phyloP scores from a whole-genome alignment of 2,329 filamentous ascomycete species.

The Trichoderma hamatum region DNA sequence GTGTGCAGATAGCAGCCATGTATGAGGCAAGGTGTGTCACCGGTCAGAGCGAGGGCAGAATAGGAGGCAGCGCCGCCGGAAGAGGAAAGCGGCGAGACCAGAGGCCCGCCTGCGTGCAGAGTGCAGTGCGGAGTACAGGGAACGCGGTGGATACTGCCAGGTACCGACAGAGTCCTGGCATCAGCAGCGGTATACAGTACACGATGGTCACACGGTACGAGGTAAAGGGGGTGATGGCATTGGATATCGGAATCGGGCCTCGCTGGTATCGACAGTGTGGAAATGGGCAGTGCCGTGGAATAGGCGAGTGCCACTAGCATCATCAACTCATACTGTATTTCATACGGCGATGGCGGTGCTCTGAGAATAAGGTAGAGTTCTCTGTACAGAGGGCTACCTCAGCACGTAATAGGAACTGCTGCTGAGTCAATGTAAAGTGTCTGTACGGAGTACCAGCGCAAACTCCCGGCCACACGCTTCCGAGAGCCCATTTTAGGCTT shows the following conservation, averaged over 20 bases:
- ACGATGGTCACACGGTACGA: neutral
- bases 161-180: slow-evolving; percentile 9
- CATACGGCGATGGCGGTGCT: too few relatives aligned
- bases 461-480: neutral
- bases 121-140: slow-evolving; percentile 24
- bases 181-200: neutral
- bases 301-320: neutral
- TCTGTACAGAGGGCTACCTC: neutral
- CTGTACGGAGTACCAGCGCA: neutral
- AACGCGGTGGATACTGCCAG: neutral
- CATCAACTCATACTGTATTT: neutral
- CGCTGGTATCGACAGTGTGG: neutral
- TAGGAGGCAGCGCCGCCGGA: slow-evolving; percentile 24
- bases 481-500: neutral
- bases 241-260: neutral
- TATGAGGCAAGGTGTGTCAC: slow-evolving; percentile 16
- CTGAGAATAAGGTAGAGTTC: neutral
- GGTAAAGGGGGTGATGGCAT: neutral
- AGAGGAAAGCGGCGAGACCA: slow-evolving; percentile 21
- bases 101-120: slow-evolving; percentile 12
- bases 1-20: neutral
- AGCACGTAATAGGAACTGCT: neutral
- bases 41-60: slow-evolving; percentile 18
- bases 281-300: neutral
- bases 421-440: neutral